Evolutionary conservation across 345 rosid genomes (phyloP).

Genomic region (Citrus glauca): DNA sequence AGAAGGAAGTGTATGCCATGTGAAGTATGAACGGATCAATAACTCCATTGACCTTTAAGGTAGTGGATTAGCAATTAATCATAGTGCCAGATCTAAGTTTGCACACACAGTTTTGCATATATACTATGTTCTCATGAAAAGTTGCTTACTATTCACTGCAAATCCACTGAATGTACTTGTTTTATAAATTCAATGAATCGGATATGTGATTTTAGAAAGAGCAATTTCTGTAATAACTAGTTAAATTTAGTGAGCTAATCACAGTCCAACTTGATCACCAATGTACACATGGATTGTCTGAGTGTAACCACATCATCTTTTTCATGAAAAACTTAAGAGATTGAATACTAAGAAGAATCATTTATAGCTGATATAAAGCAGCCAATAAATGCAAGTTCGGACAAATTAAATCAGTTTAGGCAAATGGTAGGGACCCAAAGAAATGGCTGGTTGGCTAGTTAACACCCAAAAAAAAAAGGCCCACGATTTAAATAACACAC

Average conservation of each 20-base stretch:
- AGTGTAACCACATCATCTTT: not conserved
- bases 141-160: too few species aligned
- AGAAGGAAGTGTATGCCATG: too few species aligned
- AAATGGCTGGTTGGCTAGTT: slow-evolving; percentile 8
- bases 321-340: not conserved
- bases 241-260: not conserved
- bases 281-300: not conserved
- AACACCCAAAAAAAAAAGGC: slow-evolving; percentile 11
- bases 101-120: not conserved
- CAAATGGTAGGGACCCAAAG: not conserved
- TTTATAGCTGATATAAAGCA: not conserved
- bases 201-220: too few species aligned
- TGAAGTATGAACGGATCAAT: too few species aligned
- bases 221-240: not conserved
- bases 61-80: not conserved
- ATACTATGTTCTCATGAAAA: not conserved
- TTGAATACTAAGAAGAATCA: not conserved
- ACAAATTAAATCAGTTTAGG: not conserved
- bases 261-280: not conserved
- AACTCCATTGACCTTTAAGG: too few species aligned
- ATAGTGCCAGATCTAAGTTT: not conserved
- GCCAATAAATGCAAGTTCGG: slow-evolving; percentile 7
- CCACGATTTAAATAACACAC: not conserved
- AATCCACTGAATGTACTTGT: too few species aligned
- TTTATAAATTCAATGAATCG: too few species aligned